Evolutionary conservation across 371 early-diverging fungal species (phyloP).

Genomic region (Saksenaea oblongispora): DNA sequence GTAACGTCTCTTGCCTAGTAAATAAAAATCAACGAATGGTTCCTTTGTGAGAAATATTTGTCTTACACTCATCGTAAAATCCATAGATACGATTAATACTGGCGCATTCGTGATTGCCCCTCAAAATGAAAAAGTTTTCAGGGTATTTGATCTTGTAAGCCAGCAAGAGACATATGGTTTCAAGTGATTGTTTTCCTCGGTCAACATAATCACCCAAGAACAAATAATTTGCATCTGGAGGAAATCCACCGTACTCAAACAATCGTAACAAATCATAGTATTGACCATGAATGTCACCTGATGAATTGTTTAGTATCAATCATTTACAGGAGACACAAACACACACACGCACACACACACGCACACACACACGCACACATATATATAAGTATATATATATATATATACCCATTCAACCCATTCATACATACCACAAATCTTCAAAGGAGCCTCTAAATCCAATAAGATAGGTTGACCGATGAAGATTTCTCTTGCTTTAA

Average conservation of each 20-base stretch:
- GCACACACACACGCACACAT: too few relatives aligned
- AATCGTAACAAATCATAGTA: conserved; percentile 84
- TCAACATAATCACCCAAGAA: conserved; percentile 98
- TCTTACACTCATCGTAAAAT: conserved; percentile 97
- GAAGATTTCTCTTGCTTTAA: conserved; percentile 89
- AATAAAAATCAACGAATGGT: not conserved
- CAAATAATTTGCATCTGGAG: conserved; percentile 85
- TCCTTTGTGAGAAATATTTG: conserved; percentile 6
- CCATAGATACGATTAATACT: conserved; percentile 96
- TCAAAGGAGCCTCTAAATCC: conserved; percentile 94
- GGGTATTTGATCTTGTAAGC: conserved; percentile 96
- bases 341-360: not conserved
- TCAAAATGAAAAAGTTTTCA: conserved; percentile 90
- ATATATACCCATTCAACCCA: too few relatives aligned
- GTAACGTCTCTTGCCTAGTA: conserved; percentile 83
- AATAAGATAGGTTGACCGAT: conserved; percentile 90
- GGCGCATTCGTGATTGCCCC: conserved; percentile 98
- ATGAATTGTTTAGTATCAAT: not conserved
- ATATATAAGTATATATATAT: too few relatives aligned
- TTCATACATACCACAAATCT: conserved; percentile 82
- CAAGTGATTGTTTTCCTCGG: conserved; percentile 93
- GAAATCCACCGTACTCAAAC: conserved; percentile 88
- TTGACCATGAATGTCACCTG: conserved; percentile 95
- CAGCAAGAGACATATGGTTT: conserved; percentile 90
- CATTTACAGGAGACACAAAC: not conserved